A percentile compares a stretch with the other conserved stretches of the same genome.
These are phyloP conservation scores for Cercospora citrullina DNA, from an alignment of 2,329 filamentous ascomycete genomes.

Conservation along the genomic window DNA sequence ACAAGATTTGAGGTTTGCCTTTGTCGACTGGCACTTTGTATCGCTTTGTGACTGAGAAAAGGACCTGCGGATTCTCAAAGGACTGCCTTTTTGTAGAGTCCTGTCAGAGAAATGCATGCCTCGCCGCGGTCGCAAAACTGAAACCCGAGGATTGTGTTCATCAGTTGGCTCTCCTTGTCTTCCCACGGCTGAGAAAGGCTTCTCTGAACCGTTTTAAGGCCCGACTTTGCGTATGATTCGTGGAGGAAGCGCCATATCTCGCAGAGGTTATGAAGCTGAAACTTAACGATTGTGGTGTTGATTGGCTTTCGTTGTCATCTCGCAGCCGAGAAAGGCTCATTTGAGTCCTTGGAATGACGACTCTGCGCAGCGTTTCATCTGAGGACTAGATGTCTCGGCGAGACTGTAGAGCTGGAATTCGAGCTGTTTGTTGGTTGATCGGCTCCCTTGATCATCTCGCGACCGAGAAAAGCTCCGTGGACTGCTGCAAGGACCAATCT, in stretches of 20 bases:
- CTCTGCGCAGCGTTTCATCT: too few species aligned
- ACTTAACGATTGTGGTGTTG: background rate
- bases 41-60: background rate
- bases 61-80: background rate
- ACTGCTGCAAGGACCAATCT: background rate
- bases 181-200: background rate
- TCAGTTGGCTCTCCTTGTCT: background rate
- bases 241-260: background rate
- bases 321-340: background rate
- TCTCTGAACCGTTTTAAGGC: background rate
- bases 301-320: background rate
- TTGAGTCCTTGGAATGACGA: too few species aligned
- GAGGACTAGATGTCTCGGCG: too few species aligned
- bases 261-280: background rate
- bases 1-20: background rate
- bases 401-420: too few species aligned
- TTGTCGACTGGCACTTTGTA: background rate
- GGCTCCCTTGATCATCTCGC: too few species aligned
- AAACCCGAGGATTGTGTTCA: background rate
- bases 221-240: too few species aligned
- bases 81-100: background rate
- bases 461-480: background rate
- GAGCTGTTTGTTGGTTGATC: too few species aligned
- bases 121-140: background rate
- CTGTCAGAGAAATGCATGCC: background rate